A percentile compares a stretch with the other conserved stretches of the same genome.
Conservation (phyloP, 192 early-diverging fungal genomes). For the Pilaira anomala region DNA sequence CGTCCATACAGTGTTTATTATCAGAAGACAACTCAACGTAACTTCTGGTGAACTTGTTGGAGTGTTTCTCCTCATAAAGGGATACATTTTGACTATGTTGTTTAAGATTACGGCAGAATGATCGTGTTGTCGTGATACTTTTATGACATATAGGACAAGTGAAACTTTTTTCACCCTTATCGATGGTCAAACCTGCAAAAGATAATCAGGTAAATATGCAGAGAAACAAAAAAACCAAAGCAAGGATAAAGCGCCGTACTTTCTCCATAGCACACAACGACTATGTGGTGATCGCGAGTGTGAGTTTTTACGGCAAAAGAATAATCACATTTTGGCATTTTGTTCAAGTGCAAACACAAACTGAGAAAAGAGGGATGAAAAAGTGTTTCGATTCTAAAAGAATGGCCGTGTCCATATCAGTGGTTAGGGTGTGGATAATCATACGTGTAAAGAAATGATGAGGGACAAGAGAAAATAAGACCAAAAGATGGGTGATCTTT, state of each 20-base stretch:
- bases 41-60: background rate
- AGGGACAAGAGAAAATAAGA: background rate
- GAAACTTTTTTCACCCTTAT: background rate
- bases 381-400: no score
- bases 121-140: background rate
- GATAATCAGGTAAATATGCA: background rate
- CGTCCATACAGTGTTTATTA: constrained; percentile 3
- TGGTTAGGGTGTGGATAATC: background rate
- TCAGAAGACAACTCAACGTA: constrained; percentile 1
- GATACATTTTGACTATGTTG: background rate
- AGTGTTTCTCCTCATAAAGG: background rate
- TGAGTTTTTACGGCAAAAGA: background rate
- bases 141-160: background rate
- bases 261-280: background rate
- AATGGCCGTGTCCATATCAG: no score
- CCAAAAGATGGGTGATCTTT: background rate
- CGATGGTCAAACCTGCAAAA: constrained; percentile 7
- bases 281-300: background rate
- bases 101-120: background rate
- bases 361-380: background rate
- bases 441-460: background rate
- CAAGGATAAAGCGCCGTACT: background rate
- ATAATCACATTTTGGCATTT: constrained; percentile 5
- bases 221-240: background rate
- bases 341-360: background rate